Evolutionary conservation across 768 basidiomycete genomes (phyloP).

Genomic region (Lentinus tigrinus): DNA sequence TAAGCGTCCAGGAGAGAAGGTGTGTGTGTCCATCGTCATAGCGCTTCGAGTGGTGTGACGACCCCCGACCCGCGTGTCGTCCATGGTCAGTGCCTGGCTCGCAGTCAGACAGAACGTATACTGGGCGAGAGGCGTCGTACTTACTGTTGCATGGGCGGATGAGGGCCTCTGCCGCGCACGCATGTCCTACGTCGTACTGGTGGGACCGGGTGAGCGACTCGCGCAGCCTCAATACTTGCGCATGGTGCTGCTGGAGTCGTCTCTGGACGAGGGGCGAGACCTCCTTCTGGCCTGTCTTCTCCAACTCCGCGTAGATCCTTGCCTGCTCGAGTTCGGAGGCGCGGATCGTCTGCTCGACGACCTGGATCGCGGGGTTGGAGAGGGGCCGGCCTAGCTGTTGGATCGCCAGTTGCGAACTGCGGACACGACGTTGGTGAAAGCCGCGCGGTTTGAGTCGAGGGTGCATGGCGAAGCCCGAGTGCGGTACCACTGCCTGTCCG

Average conservation of each 20-base stretch:
- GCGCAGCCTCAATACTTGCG: background rate
- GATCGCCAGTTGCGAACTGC: conserved; percentile 12
- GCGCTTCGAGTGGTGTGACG: background rate
- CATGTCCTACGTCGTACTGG: conserved; percentile 16
- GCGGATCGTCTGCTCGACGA: conserved; percentile 12
- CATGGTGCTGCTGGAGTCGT: conserved; percentile 6
- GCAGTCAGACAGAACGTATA: background rate
- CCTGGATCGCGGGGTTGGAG: conserved; percentile 5
- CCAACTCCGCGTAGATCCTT: background rate
- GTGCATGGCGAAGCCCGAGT: conserved; percentile 10
- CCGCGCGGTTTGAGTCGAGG: conserved; percentile 10
- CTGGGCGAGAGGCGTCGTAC: background rate
- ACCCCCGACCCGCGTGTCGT: background rate
- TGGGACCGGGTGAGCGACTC: conserved; percentile 9
- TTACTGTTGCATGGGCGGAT: conserved; percentile 16
- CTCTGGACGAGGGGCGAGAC: background rate
- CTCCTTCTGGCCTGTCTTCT: background rate
- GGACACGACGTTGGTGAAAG: background rate
- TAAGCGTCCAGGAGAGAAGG: conserved; percentile 19
- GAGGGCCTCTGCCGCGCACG: conserved; percentile 17
- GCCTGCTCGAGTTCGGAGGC: background rate
- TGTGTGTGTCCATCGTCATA: conserved; percentile 11
- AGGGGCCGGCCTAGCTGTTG: conserved; percentile 8
- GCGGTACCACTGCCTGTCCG: conserved; percentile 14
- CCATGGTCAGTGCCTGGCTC: conserved; percentile 1